Evolutionary conservation across 1,284 basidiomycete species (phyloP), one percentile per base, ranked within the genome.

Genomic region (Pseudozyma thailandica): DNA sequence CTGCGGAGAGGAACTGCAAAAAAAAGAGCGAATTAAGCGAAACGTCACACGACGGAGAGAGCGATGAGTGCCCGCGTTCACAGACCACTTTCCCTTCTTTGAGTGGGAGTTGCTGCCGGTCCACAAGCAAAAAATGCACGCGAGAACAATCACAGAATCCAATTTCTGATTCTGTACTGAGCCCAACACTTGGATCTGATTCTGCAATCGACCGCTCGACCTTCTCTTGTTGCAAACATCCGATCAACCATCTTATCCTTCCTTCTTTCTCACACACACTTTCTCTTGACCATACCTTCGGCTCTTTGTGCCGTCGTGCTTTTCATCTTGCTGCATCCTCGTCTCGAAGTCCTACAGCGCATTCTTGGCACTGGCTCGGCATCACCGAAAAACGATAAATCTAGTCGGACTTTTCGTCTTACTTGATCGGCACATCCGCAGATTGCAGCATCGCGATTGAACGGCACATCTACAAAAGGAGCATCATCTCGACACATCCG

Each of bases 41-140:
- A 55, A 42, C 53, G 46, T 56, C 46, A 56, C 46, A 25, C 52
- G 52, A 55, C 44, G 45, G 45, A 18, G 26, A 54, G 27, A 15
- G 25, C 37, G 16, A 38, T 4, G 4, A 42, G 10, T 1, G 6
- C 3, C 1, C 1, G 21, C 18, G 23, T 27, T 26, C 47, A 49
- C 35, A 49, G 47, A 49, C 47, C 47, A 49, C 30, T 27, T n/a
- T 35, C 33, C 13, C n/a, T n/a, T 9, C 30, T n/a, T n/a, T n/a
- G n/a, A n/a, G n/a, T n/a, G n/a, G n/a, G n/a, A n/a, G n/a, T n/a
- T n/a, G n/a, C n/a, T n/a, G 30, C 30, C 30, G 30, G 30, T 31
- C 30, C 30, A n/a, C 30, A 31, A 31, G 8, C 33, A 35, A 16
- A 35, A 12, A 5, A 12, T 35, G 33, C 33, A 35, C 33, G 33